These are phyloP conservation scores for Cryptococcus depauperatus DNA, from an alignment of 1,284 basidiomycete genomes.

Conservation along the genomic window DNA sequence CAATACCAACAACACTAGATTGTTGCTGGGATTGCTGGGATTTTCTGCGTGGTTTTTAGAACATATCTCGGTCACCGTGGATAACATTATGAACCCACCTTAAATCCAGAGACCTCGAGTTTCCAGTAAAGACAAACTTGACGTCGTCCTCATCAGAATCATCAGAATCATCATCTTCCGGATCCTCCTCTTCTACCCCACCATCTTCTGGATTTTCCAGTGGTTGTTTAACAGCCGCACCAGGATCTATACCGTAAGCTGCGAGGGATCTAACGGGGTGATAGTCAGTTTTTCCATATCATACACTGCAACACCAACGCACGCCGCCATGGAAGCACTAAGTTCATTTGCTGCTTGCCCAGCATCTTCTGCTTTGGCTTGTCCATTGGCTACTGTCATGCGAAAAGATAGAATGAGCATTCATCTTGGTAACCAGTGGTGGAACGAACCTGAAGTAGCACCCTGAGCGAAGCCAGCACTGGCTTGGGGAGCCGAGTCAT, in stretches of 20 bases:
- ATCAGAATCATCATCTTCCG: conserved; percentile 34
- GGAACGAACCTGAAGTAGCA: background rate
- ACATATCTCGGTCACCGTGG: no score
- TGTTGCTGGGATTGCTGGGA: no score
- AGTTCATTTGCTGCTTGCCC: conserved; percentile 6
- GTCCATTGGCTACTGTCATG: background rate
- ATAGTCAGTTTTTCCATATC: background rate
- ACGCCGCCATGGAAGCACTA: conserved; percentile 21
- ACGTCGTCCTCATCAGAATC: conserved; percentile 45
- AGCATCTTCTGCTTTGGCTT: background rate
- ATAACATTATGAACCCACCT: no score
- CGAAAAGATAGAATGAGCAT: background rate
- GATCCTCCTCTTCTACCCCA: conserved; percentile 37
- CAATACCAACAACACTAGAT: conserved; percentile 39
- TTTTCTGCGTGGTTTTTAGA: no score
- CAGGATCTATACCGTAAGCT: conserved; percentile 39
- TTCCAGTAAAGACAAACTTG: conserved; percentile 41
- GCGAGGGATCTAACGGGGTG: conserved; percentile 27
- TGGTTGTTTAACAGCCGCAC: conserved; percentile 9
- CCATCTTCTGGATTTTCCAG: conserved; percentile 36
- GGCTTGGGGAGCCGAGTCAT: conserved; percentile 7
- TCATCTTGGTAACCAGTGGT: background rate
- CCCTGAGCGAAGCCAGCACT: conserved; percentile 1
- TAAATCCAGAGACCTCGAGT: conserved; percentile 33
- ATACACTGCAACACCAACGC: conserved; percentile 1